Percentiles rank a stretch among this genome's conserved stretches.
These are phyloP conservation scores for Boechera divaricarpa DNA, from an alignment of 345 rosid species.

Conservation along the genomic window DNA sequence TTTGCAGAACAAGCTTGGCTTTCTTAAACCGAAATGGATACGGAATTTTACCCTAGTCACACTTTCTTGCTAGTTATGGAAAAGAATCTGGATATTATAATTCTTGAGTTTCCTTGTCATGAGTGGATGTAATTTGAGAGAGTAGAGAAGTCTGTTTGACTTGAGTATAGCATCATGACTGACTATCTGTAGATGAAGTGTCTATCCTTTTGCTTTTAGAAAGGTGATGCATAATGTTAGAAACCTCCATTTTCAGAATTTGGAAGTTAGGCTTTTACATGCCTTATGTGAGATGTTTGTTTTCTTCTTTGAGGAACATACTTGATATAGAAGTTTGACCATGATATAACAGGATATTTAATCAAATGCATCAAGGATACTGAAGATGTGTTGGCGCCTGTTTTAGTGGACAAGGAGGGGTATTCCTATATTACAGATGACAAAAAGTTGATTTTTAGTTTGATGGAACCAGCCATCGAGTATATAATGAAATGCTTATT, in stretches of 20 bases:
- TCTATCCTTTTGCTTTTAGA: slow-evolving; percentile 18
- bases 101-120: slow-evolving; percentile 1
- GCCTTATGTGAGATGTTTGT: slow-evolving; percentile 2
- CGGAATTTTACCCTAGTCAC: slow-evolving; percentile 13
- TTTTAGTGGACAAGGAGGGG: slow-evolving; percentile 51
- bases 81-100: slow-evolving; percentile 4
- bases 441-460: slow-evolving; percentile 58
- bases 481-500: slow-evolving; percentile 71
- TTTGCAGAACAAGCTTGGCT: slow-evolving; percentile 9
- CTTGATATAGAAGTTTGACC: slow-evolving; percentile 9
- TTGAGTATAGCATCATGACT: slow-evolving; percentile 27
- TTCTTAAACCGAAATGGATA: slow-evolving; percentile 19
- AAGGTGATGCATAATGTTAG: slow-evolving; percentile 21
- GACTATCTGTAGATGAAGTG: slow-evolving; percentile 11
- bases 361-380: slow-evolving; percentile 71
- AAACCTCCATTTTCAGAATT: slow-evolving; percentile 15
- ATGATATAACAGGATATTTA: slow-evolving; percentile 58
- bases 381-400: slow-evolving; percentile 54
- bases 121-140: slow-evolving; percentile 15
- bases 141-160: slow-evolving; percentile 5
- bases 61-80: slow-evolving; percentile 19
- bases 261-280: slow-evolving; percentile 31
- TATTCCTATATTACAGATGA: slow-evolving; percentile 51
- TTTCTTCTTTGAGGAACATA: slow-evolving; percentile 19
- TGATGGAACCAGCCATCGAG: slow-evolving; percentile 87